These are phyloP conservation scores for Aeminium ludgeri DNA, from an alignment of 495 filamentous ascomycete species.

Conservation along the genomic window DNA sequence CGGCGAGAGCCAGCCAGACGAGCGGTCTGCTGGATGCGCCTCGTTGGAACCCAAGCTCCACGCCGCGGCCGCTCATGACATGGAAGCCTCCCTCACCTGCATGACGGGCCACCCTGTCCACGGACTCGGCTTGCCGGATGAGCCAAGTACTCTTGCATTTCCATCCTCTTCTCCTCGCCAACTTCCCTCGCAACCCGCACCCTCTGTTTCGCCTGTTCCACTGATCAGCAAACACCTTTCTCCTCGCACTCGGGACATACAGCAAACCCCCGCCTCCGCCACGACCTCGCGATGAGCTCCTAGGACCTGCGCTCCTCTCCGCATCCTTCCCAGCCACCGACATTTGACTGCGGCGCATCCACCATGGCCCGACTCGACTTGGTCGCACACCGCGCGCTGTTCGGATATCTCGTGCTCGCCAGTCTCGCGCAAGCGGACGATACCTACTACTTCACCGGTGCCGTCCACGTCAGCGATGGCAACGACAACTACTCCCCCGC, in stretches of 20 bases:
- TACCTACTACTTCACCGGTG: conserved; percentile 15
- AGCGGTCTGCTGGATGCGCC: not conserved
- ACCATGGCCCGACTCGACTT: not conserved
- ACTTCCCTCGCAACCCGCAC: too few relatives aligned
- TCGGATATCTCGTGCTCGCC: not conserved
- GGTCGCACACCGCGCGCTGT: not conserved
- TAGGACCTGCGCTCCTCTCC: not conserved
- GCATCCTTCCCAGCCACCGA: conserved; percentile 8
- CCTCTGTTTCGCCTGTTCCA: too few relatives aligned
- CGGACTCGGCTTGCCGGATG: too few relatives aligned
- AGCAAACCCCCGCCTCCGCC: not conserved
- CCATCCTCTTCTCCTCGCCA: not conserved
- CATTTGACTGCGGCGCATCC: not conserved
- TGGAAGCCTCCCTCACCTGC: not conserved
- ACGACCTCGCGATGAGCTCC: not conserved
- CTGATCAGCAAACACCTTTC: too few relatives aligned
- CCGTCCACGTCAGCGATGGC: conserved; percentile 12
- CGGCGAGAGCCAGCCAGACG: not conserved
- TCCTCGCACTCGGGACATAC: not conserved
- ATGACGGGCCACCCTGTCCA: too few relatives aligned
- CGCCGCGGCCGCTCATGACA: not conserved
- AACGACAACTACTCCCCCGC: conserved; percentile 5
- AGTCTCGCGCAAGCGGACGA: not conserved
- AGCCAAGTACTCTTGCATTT: too few relatives aligned
- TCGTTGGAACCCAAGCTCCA: not conserved